Conservation (phyloP, 306 rosid genomes). For the Vicia sativa region DNA sequence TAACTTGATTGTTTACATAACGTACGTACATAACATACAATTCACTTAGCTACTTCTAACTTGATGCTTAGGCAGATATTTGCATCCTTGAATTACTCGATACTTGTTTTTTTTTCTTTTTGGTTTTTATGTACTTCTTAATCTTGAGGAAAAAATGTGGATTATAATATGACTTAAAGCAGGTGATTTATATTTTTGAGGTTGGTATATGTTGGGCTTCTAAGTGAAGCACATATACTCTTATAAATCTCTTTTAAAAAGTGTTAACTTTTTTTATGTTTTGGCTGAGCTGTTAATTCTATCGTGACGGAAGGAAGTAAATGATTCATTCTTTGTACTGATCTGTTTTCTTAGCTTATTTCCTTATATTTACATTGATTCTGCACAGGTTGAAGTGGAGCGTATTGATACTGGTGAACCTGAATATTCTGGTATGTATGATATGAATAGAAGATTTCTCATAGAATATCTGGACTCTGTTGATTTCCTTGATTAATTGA, state of each 20-base stretch:
- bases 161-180: slow-evolving; percentile 31
- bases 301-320: slow-evolving; percentile 13
- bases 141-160: slow-evolving; percentile 31
- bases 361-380: slow-evolving; percentile 35
- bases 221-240: slow-evolving; percentile 21
- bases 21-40: neutral
- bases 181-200: slow-evolving; percentile 4
- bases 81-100: slow-evolving; percentile 18
- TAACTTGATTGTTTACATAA: neutral
- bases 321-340: slow-evolving; percentile 17
- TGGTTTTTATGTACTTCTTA: neutral
- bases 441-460: slow-evolving; percentile 28
- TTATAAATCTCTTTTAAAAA: slow-evolving; percentile 14
- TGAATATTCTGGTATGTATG: slow-evolving; percentile 63
- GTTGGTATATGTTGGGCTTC: slow-evolving; percentile 4
- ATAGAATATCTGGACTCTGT: neutral
- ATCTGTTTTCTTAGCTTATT: slow-evolving; percentile 8
- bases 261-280: slow-evolving; percentile 25
- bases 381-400: slow-evolving; percentile 80
- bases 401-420: slow-evolving; percentile 76
- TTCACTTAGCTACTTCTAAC: slow-evolving; percentile 6
- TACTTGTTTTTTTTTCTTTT: neutral
- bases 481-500: slow-evolving; percentile 21
- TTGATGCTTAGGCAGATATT: slow-evolving; percentile 1
- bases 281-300: slow-evolving; percentile 11